Evolutionary conservation across 2,329 filamentous ascomycete genomes (phyloP), one percentile per base, ranked within the genome.

Genomic region (Malbranchea cinnamomea): DNA sequence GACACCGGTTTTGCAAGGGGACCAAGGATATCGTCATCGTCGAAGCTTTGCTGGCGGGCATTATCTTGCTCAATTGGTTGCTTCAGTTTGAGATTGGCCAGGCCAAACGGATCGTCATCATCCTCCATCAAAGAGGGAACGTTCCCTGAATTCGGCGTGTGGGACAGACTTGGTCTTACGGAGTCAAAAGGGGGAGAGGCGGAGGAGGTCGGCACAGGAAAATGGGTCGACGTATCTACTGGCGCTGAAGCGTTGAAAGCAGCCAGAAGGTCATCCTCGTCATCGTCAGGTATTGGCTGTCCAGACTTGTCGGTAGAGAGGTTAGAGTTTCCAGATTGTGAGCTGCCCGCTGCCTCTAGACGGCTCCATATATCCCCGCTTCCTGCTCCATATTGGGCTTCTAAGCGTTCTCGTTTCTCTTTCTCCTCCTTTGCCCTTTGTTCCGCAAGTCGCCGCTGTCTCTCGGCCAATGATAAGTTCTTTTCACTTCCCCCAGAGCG

Each of bases 61-160:
- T 13, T 60, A 60, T 18, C 64, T 62, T 26, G 26, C n/a, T n/a
- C n/a, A 1, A 55, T 58, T 18, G 27, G 29, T n/a, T 47, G 56
- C 39, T 70, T 68, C 25, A 36, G 28, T 6, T 28, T 26, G 15
- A 23, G 45, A 83, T 50, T 39, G 35, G 65, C 75, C 20, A 94
- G 59, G 1, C 82, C 87, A 50, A 95, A 94, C 2, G 84, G 82
- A 47, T 93, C 83, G 47, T 92, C 83, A 42, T 75, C 68, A 26
- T 87, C 77, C 17, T 69, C 63, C 37, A 74, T 29, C 11, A 35
- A 26, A 17, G n/a, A n/a, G n/a, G n/a, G n/a, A n/a, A n/a, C n/a
- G n/a, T n/a, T n/a, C n/a, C n/a, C n/a, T n/a, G n/a, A n/a, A n/a
- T n/a, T n/a, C n/a, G n/a, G n/a, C n/a, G n/a, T n/a, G n/a, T n/a